Conservation (phyloP, 208 protist genomes). For the Kentomonas sorsogonicus region DNA sequence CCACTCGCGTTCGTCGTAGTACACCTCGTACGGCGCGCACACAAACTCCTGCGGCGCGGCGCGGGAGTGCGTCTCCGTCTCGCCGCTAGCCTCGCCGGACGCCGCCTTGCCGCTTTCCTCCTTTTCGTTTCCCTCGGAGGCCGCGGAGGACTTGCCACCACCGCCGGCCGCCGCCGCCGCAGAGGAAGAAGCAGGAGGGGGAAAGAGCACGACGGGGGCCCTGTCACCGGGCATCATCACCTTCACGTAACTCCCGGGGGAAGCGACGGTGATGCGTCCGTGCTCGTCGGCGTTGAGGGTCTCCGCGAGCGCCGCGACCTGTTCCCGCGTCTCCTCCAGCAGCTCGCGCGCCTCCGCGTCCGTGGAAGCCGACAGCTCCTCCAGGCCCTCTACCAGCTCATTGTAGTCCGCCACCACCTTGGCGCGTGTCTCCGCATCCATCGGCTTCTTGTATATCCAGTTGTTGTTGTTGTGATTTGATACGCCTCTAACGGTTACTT, state of each 20-base stretch:
- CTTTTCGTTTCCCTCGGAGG: no score
- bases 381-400: constrained; percentile 21
- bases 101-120: no score
- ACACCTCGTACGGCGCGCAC: constrained; percentile 57
- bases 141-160: no score
- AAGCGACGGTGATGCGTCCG: constrained; percentile 30
- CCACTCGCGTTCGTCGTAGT: constrained; percentile 60
- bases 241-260: constrained; percentile 21
- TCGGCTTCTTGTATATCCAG: no score
- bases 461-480: no score
- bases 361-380: constrained; percentile 16
- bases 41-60: background rate
- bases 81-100: no score
- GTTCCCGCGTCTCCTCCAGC: constrained; percentile 39
- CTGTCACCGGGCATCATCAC: constrained; percentile 10
- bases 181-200: no score
- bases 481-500: no score
- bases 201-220: constrained; percentile 12
- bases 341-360: constrained; percentile 35
- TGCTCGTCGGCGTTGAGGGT: constrained; percentile 55
- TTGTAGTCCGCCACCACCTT: constrained; percentile 32
- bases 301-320: constrained; percentile 31
- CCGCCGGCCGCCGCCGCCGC: no score
- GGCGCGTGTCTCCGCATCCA: no score
- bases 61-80: no score